Conservation (phyloP, 352 stramenopile species). For the Thalassiosira livingstoniorum region DNA sequence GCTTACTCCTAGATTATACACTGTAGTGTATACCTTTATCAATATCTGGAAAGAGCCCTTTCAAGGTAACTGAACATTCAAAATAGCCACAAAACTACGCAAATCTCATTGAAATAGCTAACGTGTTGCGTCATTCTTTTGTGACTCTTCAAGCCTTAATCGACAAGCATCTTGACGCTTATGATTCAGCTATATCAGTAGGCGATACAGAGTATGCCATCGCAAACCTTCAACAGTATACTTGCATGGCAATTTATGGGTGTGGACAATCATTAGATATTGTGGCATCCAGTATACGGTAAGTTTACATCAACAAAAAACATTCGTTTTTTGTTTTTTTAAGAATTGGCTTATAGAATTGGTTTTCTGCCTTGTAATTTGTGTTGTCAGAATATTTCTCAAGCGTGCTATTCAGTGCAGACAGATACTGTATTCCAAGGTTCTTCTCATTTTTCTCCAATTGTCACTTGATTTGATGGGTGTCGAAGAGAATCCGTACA, state of each 20-base stretch:
- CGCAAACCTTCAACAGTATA: conserved; percentile 29
- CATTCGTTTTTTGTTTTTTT: neutral
- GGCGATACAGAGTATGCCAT: conserved; percentile 51
- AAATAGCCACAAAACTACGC: neutral
- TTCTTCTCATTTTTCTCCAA: conserved; percentile 11
- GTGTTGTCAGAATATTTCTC: neutral
- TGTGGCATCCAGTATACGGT: neutral
- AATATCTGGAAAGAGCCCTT: conserved; percentile 54
- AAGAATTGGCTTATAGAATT: neutral
- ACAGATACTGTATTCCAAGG: conserved; percentile 7
- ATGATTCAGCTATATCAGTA: conserved; percentile 22
- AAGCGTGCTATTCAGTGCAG: conserved; percentile 46
- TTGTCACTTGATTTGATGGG: conserved; percentile 43
- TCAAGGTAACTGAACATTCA: conserved; percentile 19
- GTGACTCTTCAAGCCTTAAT: conserved; percentile 1
- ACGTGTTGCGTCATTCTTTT: neutral
- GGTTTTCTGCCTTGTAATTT: neutral
- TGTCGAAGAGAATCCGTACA: conserved; percentile 31
- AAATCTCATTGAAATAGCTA: neutral
- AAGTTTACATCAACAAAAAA: neutral
- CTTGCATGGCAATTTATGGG: conserved; percentile 22
- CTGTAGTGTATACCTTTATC: conserved; percentile 37
- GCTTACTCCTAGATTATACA: conserved; percentile 49
- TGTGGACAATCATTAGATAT: conserved; percentile 34
- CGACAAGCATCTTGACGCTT: conserved; percentile 46